These are phyloP conservation scores for Coelastrella sp. DNA, from an alignment of 139 green algal genomes.

Conservation along the genomic window DNA sequence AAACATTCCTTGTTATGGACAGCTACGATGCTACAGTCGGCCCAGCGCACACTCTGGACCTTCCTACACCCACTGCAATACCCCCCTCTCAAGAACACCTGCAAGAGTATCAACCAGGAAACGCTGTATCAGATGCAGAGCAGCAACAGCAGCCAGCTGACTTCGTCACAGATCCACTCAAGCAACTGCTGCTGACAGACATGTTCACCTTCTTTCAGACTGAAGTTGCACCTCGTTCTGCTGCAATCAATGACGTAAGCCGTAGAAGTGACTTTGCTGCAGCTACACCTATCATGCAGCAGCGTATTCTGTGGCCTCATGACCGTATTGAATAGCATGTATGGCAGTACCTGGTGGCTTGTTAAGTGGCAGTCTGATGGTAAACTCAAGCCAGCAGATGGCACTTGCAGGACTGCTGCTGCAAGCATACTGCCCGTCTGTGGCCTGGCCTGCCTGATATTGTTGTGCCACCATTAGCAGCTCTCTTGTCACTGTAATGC, in stretches of 20 bases:
- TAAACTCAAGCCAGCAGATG: neutral
- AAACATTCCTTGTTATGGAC: neutral
- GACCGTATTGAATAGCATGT: no score
- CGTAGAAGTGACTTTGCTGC: neutral
- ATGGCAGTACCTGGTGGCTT: no score
- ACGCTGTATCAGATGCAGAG: neutral
- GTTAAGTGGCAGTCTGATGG: neutral
- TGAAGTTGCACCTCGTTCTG: neutral
- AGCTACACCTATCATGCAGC: no score
- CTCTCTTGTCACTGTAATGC: neutral
- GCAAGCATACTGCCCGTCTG: neutral
- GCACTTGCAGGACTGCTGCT: neutral
- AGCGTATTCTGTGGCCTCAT: no score
- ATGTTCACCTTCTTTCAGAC: neutral
- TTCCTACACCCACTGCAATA: neutral
- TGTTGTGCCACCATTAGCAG: neutral
- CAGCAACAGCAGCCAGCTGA: neutral
- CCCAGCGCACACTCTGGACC: neutral
- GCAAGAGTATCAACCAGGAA: neutral
- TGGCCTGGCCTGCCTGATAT: neutral
- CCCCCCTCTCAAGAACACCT: neutral
- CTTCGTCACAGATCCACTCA: neutral
- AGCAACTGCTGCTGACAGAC: neutral
- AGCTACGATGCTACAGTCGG: neutral
- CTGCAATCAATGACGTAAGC: constrained; percentile 1